phyloP scores from a whole-genome alignment of 2,329 filamentous ascomycete genomes.

The Drechslerella dactyloides region DNA sequence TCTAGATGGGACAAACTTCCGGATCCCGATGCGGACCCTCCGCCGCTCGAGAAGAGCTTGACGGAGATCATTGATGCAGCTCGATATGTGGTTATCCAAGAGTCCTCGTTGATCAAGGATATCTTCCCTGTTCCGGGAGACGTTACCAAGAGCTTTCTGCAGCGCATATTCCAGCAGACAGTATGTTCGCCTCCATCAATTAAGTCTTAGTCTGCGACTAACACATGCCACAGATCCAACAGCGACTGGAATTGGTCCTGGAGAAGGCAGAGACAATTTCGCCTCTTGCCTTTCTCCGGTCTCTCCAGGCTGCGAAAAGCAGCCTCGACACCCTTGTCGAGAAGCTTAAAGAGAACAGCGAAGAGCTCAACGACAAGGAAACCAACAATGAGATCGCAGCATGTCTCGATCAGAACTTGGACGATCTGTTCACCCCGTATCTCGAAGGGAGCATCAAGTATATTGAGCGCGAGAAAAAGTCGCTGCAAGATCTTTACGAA shows the following conservation, averaged over 20 bases:
- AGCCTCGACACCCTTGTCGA: conserved; percentile 89
- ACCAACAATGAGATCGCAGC: conserved; percentile 60
- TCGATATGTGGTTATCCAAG: conserved; percentile 92
- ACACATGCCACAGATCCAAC: conserved; percentile 69
- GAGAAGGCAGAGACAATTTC: conserved; percentile 94
- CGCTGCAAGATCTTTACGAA: conserved; percentile 80
- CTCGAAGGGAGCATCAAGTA: conserved; percentile 70
- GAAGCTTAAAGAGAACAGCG: conserved; percentile 76
- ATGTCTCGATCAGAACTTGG: conserved; percentile 71
- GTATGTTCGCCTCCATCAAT: conserved; percentile 7
- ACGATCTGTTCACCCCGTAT: conserved; percentile 77
- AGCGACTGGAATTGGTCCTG: conserved; percentile 90
- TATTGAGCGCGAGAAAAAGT: conserved; percentile 72
- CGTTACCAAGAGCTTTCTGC: conserved; percentile 88
- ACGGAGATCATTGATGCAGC: conserved; percentile 94
- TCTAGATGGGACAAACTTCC: conserved; percentile 88
- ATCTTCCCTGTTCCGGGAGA: conserved; percentile 97
- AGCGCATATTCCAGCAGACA: conserved; percentile 96
- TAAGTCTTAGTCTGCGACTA: not conserved
- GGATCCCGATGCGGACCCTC: conserved; percentile 90
- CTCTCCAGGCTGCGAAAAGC: conserved; percentile 84
- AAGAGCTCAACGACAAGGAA: conserved; percentile 92
- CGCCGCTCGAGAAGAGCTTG: conserved; percentile 86
- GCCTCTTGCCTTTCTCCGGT: conserved; percentile 86
- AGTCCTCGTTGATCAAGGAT: conserved; percentile 93